Evolutionary conservation across 306 rosid genomes (phyloP).

Genomic region (Morella rubra): DNA sequence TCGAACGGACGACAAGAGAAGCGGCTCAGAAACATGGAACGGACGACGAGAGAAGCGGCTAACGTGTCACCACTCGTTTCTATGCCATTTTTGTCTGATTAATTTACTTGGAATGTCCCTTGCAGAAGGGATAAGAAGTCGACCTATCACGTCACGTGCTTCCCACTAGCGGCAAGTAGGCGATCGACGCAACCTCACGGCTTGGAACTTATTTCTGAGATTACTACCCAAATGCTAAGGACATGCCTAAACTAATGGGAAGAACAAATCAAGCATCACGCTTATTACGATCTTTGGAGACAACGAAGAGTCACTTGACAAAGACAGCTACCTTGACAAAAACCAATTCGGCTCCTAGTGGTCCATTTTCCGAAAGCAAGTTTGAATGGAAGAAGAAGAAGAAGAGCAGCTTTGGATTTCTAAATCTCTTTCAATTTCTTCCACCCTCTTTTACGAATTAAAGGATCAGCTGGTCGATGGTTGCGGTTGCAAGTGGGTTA

Average conservation of each 20-base stretch:
- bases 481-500: too few species aligned
- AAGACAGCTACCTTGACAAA: not conserved
- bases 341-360: not conserved
- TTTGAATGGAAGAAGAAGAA: too few species aligned
- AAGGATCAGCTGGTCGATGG: too few species aligned
- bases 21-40: not conserved
- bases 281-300: not conserved
- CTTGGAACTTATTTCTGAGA: not conserved
- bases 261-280: not conserved
- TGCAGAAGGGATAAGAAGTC: too few species aligned
- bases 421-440: too few species aligned
- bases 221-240: not conserved
- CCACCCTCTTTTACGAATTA: too few species aligned
- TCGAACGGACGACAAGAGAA: not conserved
- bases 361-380: not conserved
- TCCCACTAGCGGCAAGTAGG: not conserved
- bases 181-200: not conserved
- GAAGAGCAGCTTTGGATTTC: too few species aligned
- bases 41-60: not conserved
- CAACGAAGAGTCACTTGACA: slow-evolving; percentile 6
- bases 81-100: not conserved
- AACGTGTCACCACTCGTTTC: not conserved
- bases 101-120: too few species aligned
- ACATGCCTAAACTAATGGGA: not conserved
- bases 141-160: not conserved